Conservation (phyloP, 2,329 filamentous ascomycete species). For the Colletotrichum viniferum region DNA sequence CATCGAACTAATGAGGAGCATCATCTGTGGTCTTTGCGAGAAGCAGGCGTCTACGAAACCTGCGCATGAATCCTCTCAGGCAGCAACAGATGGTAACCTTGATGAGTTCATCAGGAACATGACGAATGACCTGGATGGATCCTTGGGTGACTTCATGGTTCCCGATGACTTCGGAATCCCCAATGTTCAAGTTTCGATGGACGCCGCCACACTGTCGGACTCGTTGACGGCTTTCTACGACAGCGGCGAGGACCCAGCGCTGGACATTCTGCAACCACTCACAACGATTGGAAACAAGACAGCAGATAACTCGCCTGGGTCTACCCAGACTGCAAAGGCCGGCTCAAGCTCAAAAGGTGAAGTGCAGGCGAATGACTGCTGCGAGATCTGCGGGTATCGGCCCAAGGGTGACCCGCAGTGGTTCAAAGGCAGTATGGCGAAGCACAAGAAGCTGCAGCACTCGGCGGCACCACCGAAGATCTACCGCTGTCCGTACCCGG, state of each 20-base stretch:
- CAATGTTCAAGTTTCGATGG: not conserved
- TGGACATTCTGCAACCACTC: not conserved
- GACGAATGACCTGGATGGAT: conserved; percentile 1
- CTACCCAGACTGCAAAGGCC: not conserved
- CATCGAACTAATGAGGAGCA: conserved; percentile 42
- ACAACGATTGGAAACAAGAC: not conserved
- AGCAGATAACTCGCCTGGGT: not conserved
- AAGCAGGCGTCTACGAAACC: not conserved
- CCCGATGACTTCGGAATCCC: not conserved
- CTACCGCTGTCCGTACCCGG: conserved; percentile 57
- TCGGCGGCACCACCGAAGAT: conserved; percentile 52
- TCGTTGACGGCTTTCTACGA: not conserved
- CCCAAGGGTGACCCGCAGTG: conserved; percentile 62
- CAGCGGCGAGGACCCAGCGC: not conserved
- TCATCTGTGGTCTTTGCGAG: conserved; percentile 35
- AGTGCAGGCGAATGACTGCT: conserved; percentile 48
- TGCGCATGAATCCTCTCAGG: not conserved
- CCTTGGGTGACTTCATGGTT: not conserved
- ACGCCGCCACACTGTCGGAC: not conserved
- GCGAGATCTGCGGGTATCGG: conserved; percentile 58
- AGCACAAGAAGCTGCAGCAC: conserved; percentile 61
- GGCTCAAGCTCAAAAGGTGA: conserved; percentile 39
- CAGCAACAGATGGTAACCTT: not conserved
- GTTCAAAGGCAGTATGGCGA: conserved; percentile 64
- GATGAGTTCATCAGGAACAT: conserved; percentile 18